Base-by-base conservation (phyloP, 2,329 filamentous ascomycete species). In the Aspergillus alliaceus region DNA sequence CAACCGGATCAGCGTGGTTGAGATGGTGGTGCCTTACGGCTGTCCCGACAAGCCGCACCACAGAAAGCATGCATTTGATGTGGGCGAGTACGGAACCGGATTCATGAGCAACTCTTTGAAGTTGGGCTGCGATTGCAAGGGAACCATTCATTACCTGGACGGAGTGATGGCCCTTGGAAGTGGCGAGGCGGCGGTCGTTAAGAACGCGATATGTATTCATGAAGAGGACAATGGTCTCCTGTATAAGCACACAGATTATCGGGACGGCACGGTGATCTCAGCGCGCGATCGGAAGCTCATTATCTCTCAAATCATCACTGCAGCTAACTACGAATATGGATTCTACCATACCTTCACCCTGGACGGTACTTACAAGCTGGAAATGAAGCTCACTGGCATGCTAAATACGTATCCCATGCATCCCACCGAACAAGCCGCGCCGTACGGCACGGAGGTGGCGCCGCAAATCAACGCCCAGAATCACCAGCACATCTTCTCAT, bases 271-370 rank as follows among this genome's bases (percentile, higher is more conserved):
- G 0, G 85, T 88, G 53, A 91, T 93, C 18, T 90, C 96, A 2
- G 96, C 91, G 0, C 87, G 92, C 22, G 91, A 88, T 2, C 86
- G 91, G 56, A 95, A 93, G 72, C 84, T 96, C 54, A 83, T 96
- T 70, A 82, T 96, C 65, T 91, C 91, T 62, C 91, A 96, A 68
- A 89, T 96, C 70, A 96, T 96, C 77, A 96, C 92, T 0, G 92
- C 91, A 1, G 92, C 92, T 32, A 96, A 96, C 80, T 96, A 96
- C 77, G 92, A 96, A 72, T 96, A 96, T 75, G 88, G 86, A 68
- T 82, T 85, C 22, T 87, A 92, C 78, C 95, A 90, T 89, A 88
- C 91, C 64, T 91, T 96, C 77, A 90, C 92, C 69, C 90, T 93
- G 72, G 92, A 96, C 66, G 92, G 92, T 34, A 93, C 91, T 1